phyloP scores from a whole-genome alignment of 2,329 filamentous ascomycete species.

The Thyridium curvatum region DNA sequence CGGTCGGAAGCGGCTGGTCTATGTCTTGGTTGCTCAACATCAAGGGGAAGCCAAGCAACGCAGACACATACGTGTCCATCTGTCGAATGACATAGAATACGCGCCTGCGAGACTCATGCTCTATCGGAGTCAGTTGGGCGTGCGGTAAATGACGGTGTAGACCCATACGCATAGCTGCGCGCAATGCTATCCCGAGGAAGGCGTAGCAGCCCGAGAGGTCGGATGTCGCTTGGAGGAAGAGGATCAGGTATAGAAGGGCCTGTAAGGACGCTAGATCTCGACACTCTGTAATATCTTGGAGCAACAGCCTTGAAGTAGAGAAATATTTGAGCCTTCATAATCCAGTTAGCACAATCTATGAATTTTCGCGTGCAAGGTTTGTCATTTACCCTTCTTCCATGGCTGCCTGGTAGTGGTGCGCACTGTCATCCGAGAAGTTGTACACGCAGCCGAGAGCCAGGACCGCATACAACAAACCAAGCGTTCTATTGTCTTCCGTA shows the following conservation, averaged over 20 bases:
- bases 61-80: slow-evolving; percentile 65
- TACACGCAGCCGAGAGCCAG: slow-evolving; percentile 72
- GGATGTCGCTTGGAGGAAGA: slow-evolving; percentile 75
- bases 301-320: slow-evolving; percentile 56
- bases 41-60: slow-evolving; percentile 59
- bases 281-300: slow-evolving; percentile 62
- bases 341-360: slow-evolving; percentile 12
- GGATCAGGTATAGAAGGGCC: slow-evolving; percentile 70
- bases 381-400: slow-evolving; percentile 48
- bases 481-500: slow-evolving; percentile 59
- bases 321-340: slow-evolving; percentile 65
- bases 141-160: slow-evolving; percentile 68
- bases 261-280: slow-evolving; percentile 70
- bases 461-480: slow-evolving; percentile 66
- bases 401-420: slow-evolving; percentile 40
- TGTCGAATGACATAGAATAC: slow-evolving; percentile 64
- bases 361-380: neutral
- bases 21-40: slow-evolving; percentile 59
- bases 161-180: slow-evolving; percentile 70
- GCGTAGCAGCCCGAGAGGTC: slow-evolving; percentile 76
- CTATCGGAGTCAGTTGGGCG: slow-evolving; percentile 54
- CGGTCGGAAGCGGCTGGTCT: slow-evolving; percentile 58
- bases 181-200: slow-evolving; percentile 71
- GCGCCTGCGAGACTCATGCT: slow-evolving; percentile 56
- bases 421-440: slow-evolving; percentile 47